Percentiles rank a stretch among this genome's conserved stretches.
Evolutionary conservation across 306 rosid species (phyloP).

Genomic region (Gynostemma pentaphyllum): DNA sequence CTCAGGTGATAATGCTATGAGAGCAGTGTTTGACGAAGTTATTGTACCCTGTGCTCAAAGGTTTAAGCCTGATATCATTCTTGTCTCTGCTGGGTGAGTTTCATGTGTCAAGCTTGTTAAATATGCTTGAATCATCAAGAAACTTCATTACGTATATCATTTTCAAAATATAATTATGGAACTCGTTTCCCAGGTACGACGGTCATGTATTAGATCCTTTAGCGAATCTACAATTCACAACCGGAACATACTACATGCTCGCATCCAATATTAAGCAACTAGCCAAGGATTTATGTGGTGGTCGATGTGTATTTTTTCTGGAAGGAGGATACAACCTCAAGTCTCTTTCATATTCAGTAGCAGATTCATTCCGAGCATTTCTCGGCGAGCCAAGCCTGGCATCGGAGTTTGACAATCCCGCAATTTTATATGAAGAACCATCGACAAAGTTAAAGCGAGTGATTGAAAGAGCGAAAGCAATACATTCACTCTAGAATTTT

Average conservation of each 20-base stretch:
- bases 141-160: not conserved
- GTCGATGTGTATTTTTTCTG: slow-evolving; percentile 67
- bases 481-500: slow-evolving; percentile 37
- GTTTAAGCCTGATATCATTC: slow-evolving; percentile 84
- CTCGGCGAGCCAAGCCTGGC: slow-evolving; percentile 80
- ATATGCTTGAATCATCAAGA: not conserved
- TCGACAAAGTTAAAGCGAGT: slow-evolving; percentile 46
- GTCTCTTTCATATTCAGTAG: slow-evolving; percentile 65
- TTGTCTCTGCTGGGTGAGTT: slow-evolving; percentile 97
- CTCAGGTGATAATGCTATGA: slow-evolving; percentile 71
- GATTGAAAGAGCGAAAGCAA: slow-evolving; percentile 46
- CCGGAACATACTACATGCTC: slow-evolving; percentile 83
- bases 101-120: not conserved
- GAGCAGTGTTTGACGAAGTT: slow-evolving; percentile 73
- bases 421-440: slow-evolving; percentile 69
- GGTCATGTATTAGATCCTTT: slow-evolving; percentile 88
- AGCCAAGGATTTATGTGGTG: slow-evolving; percentile 60
- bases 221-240: slow-evolving; percentile 71
- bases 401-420: slow-evolving; percentile 59
- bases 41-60: slow-evolving; percentile 80
- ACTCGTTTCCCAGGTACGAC: slow-evolving; percentile 44
- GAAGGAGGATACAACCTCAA: slow-evolving; percentile 91
- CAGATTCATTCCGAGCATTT: slow-evolving; percentile 76
- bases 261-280: slow-evolving; percentile 67
- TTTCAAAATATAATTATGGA: not conserved